Evolutionary conservation across 228 moss, liverwort and hornwort species (phyloP).

Genomic region (Sphagnum magellanicum): DNA sequence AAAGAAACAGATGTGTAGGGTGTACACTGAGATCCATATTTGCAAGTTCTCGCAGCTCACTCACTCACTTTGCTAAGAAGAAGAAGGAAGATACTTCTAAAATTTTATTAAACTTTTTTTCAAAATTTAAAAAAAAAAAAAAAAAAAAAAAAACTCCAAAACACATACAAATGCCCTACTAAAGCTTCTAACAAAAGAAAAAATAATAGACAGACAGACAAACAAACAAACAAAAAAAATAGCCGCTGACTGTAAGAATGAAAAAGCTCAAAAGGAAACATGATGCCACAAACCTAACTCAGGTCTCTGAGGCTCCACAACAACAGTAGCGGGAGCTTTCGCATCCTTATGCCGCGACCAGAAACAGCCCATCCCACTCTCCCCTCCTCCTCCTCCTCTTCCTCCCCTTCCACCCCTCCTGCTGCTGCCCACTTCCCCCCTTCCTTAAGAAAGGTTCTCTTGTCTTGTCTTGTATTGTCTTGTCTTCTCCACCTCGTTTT

Average conservation of each 20-base stretch:
- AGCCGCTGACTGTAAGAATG: neutral
- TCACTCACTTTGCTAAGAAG: too few relatives aligned
- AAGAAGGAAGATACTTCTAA: too few relatives aligned
- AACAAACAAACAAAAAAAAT: neutral
- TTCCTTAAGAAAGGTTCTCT: too few relatives aligned
- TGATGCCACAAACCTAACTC: constrained; percentile 58
- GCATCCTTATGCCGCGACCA: constrained; percentile 83
- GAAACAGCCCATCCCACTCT: constrained; percentile 97
- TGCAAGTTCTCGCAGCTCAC: too few relatives aligned
- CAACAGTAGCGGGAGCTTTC: constrained; percentile 34
- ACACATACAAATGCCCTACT: too few relatives aligned
- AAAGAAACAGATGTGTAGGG: too few relatives aligned
- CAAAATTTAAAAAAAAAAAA: neutral
- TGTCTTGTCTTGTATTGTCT: too few relatives aligned
- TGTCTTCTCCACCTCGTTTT: neutral
- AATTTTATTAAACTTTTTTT: too few relatives aligned
- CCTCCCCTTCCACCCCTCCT: constrained; percentile 24
- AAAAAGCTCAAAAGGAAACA: too few relatives aligned
- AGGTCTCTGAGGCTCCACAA: constrained; percentile 50
- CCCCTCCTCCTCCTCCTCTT: constrained; percentile 4
- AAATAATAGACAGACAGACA: neutral
- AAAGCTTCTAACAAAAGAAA: neutral
- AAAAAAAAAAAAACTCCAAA: neutral
- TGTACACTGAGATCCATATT: too few relatives aligned
- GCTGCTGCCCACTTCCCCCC: neutral